Percentiles rank a stretch among this genome's conserved stretches.
Conservation (phyloP, 208 protist species). For the Tritrichomonas musculus region DNA sequence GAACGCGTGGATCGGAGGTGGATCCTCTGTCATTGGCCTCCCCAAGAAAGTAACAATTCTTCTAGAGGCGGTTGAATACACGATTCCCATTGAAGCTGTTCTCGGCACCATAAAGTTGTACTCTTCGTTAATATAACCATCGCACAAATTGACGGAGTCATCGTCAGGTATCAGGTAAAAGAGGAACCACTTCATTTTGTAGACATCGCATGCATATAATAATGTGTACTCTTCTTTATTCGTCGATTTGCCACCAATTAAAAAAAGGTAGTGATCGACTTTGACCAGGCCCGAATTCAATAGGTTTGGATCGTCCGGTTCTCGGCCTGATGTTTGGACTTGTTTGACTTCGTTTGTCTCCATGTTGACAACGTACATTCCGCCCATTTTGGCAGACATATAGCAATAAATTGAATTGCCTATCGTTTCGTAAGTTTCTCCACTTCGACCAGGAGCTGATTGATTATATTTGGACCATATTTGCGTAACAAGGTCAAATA, state of each 20-base stretch:
- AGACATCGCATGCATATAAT: conserved; percentile 10
- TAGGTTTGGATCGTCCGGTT: neutral
- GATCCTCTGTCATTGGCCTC: neutral
- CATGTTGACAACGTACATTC: neutral
- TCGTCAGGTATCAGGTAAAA: neutral
- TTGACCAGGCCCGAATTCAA: neutral
- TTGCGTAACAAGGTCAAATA: neutral
- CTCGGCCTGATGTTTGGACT: neutral
- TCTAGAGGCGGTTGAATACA: neutral
- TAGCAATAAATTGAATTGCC: neutral
- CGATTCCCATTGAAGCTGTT: neutral
- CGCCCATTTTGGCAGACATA: neutral
- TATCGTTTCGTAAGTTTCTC: neutral
- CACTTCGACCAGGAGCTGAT: neutral
- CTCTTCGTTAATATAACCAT: neutral
- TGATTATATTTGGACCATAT: neutral
- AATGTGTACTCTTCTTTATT: neutral
- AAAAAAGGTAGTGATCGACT: neutral
- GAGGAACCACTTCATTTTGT: neutral
- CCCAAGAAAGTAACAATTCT: neutral
- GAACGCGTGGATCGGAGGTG: neutral
- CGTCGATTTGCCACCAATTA: neutral
- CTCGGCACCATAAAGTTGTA: neutral
- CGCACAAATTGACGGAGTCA: neutral
- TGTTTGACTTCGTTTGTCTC: neutral